Evolutionary conservation across 805 yeast species (phyloP).

Genomic region (Lachancea thermotolerans): DNA sequence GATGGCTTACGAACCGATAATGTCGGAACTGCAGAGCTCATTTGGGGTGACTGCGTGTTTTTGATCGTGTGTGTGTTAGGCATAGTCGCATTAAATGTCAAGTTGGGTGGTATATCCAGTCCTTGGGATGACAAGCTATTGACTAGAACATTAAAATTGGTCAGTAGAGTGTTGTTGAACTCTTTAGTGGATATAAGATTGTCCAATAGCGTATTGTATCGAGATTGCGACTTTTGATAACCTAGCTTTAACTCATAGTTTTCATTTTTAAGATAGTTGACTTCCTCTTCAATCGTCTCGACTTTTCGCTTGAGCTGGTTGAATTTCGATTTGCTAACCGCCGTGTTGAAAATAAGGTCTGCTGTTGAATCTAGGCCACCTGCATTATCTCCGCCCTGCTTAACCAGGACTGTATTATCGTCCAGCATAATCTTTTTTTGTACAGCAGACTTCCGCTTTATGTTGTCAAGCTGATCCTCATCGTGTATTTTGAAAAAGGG

Average conservation of each 20-base stretch:
- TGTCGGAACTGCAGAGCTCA: conserved; percentile 11
- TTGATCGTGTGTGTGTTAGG: conserved; percentile 1
- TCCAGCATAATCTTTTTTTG: conserved; percentile 37
- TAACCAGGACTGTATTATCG: conserved; percentile 22
- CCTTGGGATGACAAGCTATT: conserved; percentile 51
- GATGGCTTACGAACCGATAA: not conserved
- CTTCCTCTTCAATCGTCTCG: conserved; percentile 29
- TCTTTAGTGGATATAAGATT: conserved; percentile 50
- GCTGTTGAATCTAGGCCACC: conserved; percentile 15
- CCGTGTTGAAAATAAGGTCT: conserved; percentile 18
- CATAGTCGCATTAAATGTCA: conserved; percentile 40
- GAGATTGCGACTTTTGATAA: conserved; percentile 40
- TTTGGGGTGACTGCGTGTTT: conserved; percentile 3
- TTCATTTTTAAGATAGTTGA: conserved; percentile 20
- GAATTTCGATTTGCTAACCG: conserved; percentile 22
- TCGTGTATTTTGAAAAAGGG: conserved; percentile 78
- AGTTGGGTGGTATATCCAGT: conserved; percentile 51
- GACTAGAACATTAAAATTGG: conserved; percentile 45
- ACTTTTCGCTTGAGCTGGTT: conserved; percentile 30
- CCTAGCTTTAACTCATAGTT: conserved; percentile 28
- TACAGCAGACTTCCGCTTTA: conserved; percentile 72
- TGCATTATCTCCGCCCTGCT: conserved; percentile 25
- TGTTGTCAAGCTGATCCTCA: conserved; percentile 73
- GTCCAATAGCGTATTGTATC: conserved; percentile 60
- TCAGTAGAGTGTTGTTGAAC: conserved; percentile 49